phyloP scores from a whole-genome alignment of 2,329 filamentous ascomycete genomes.

The Claviceps sp. region DNA sequence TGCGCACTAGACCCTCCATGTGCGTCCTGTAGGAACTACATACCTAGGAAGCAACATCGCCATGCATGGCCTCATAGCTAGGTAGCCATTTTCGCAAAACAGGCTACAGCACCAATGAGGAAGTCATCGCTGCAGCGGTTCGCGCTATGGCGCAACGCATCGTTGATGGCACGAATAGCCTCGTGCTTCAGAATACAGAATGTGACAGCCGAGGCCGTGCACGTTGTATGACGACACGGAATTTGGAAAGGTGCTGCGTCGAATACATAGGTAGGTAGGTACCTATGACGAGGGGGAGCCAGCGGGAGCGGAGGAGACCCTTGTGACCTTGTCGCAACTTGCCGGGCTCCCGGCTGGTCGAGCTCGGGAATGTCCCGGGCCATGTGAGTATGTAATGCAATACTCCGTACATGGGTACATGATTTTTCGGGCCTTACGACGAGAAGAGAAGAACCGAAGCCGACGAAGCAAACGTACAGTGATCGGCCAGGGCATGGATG shows the following conservation, averaged over 20 bases:
- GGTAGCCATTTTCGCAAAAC: no score
- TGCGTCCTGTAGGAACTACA: constrained; percentile 31
- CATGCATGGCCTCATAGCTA: constrained; percentile 29
- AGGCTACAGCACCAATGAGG: no score
- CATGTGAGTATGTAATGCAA: constrained; percentile 18
- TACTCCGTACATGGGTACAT: constrained; percentile 6
- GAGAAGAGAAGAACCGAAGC: background rate
- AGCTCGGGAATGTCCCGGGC: constrained; percentile 18
- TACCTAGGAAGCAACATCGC: constrained; percentile 23
- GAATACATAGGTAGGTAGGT: no score
- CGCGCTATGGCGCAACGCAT: no score
- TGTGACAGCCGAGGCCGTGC: constrained; percentile 9
- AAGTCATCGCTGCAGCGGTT: no score
- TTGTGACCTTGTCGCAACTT: no score
- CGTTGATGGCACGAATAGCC: constrained; percentile 25
- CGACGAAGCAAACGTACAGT: constrained; percentile 10
- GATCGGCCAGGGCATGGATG: constrained; percentile 14
- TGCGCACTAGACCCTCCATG: constrained; percentile 30
- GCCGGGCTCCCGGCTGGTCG: constrained; percentile 12
- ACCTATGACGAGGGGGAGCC: constrained; percentile 18
- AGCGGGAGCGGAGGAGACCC: constrained; percentile 14
- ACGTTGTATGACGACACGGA: constrained; percentile 13
- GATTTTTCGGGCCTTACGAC: background rate
- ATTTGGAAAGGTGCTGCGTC: constrained; percentile 13
- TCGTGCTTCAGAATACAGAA: constrained; percentile 32